Evolutionary conservation across 75 land plant genomes (phyloP).

Genomic region (Sequoiadendron giganteum): DNA sequence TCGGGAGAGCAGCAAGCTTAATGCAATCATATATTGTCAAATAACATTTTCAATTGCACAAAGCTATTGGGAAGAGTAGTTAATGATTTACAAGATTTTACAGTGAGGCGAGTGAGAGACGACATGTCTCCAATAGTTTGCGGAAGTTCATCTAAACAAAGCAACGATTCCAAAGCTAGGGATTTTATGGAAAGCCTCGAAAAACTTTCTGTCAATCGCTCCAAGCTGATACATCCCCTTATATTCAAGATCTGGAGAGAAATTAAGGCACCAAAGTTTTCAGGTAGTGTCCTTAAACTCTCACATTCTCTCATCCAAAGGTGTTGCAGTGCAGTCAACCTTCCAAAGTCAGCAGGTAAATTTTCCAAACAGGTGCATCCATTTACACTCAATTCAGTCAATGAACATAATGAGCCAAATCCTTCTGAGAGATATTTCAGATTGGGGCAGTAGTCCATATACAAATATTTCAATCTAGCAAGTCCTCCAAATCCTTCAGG

Average conservation of each 20-base stretch:
- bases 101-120: background rate
- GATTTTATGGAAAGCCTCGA: background rate
- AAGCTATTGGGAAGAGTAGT: background rate
- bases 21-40: background rate
- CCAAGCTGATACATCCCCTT: background rate
- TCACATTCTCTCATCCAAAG: background rate
- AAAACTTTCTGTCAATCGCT: background rate
- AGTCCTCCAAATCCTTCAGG: background rate
- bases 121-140: background rate
- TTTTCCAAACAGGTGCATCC: background rate
- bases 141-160: background rate
- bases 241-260: background rate
- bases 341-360: background rate
- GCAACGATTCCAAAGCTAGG: background rate
- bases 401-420: background rate
- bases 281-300: background rate
- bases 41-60: background rate
- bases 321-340: background rate
- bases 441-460: background rate
- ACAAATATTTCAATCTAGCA: background rate
- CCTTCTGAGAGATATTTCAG: background rate
- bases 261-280: background rate
- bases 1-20: background rate
- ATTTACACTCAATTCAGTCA: background rate
- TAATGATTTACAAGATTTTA: background rate